A percentile compares a stretch with the other conserved stretches of the same genome.
Evolutionary conservation across 805 yeast species (phyloP).

Genomic region (Blastobotrys mokoenaii): DNA sequence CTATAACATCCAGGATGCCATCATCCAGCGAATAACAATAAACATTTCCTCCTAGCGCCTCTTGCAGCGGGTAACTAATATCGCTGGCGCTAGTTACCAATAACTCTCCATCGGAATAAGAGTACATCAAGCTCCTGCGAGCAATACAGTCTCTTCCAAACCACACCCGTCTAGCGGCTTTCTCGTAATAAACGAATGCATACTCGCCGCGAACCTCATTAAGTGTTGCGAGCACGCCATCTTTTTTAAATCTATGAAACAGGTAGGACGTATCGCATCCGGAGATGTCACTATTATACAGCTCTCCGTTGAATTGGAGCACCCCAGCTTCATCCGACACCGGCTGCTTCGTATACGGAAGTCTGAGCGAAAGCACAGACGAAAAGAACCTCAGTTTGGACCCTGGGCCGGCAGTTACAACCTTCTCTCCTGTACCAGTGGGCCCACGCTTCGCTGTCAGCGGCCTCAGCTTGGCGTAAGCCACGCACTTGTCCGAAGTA

Average conservation of each 20-base stretch:
- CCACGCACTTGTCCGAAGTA: too few relatives aligned
- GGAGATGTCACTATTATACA: constrained; percentile 54
- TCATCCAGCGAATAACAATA: constrained; percentile 30
- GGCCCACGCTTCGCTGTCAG: neutral
- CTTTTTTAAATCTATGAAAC: constrained; percentile 28
- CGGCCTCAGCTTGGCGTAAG: too few relatives aligned
- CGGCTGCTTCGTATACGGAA: constrained; percentile 77
- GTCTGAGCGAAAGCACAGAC: constrained; percentile 72
- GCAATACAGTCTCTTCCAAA: constrained; percentile 86
- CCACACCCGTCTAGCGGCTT: constrained; percentile 33
- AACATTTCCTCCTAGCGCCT: constrained; percentile 48
- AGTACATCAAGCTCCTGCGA: constrained; percentile 61
- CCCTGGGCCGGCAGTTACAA: neutral
- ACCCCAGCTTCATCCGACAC: constrained; percentile 28
- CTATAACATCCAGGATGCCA: neutral
- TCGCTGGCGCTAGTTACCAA: constrained; percentile 39
- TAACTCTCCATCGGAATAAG: constrained; percentile 28
- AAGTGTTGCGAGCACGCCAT: constrained; percentile 37
- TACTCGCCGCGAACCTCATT: constrained; percentile 66
- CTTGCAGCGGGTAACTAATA: constrained; percentile 22
- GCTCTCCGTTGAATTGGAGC: constrained; percentile 86
- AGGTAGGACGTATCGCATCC: constrained; percentile 55
- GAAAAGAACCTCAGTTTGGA: constrained; percentile 33
- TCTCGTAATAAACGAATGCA: constrained; percentile 48
- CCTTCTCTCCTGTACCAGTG: neutral